phyloP scores from a whole-genome alignment of 306 rosid species.

The Prunus campanulata region DNA sequence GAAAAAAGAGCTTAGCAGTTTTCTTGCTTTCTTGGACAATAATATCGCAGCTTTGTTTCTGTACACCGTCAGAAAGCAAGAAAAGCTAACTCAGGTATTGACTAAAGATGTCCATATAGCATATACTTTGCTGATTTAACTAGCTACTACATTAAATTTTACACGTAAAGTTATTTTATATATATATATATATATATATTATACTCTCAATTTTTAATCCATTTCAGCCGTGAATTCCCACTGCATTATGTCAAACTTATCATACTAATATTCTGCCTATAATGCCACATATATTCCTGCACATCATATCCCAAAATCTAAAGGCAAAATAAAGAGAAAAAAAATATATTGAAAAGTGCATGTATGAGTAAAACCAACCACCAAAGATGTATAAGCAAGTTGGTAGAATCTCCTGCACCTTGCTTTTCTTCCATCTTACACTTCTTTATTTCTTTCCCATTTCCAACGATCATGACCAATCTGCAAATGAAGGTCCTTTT shows the following conservation, averaged over 20 bases:
- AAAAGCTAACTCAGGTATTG: background rate
- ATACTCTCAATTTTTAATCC: background rate
- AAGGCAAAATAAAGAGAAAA: background rate
- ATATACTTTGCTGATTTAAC: too few species aligned
- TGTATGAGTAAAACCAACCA: background rate
- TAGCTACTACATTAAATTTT: too few species aligned
- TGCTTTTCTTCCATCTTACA: background rate
- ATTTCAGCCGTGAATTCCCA: constrained; percentile 25
- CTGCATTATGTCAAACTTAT: constrained; percentile 24
- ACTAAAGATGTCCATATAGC: too few species aligned
- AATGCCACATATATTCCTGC: constrained; percentile 37
- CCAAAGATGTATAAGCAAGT: constrained; percentile 3
- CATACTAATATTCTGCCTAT: constrained; percentile 27
- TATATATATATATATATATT: too few species aligned
- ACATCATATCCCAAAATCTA: background rate
- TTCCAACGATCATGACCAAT: too few species aligned
- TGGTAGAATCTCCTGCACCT: constrained; percentile 13
- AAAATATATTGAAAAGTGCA: background rate
- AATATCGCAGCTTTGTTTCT: background rate
- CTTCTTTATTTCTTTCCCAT: background rate
- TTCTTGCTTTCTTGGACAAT: constrained; percentile 14
- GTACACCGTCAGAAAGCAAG: constrained; percentile 3
- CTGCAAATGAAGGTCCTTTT: too few species aligned
- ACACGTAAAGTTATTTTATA: too few species aligned
- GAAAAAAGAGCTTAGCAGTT: background rate